Conservation (phyloP, 177 flowering plant species). For the Vitis hybrid region DNA sequence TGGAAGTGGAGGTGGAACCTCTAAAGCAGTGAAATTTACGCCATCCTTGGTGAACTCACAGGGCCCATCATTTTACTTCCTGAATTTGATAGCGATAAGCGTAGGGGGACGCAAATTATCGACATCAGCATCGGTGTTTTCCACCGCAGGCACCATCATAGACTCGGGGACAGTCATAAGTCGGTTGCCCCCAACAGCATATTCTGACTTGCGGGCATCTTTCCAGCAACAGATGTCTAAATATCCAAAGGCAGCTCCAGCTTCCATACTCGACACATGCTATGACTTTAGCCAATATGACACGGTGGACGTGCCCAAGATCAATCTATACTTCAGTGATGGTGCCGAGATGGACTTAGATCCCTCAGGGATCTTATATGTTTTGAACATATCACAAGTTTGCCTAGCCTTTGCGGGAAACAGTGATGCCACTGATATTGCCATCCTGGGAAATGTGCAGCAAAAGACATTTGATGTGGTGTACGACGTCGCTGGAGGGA, state of each 20-base stretch:
- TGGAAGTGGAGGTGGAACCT: slow-evolving; percentile 23
- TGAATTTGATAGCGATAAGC: slow-evolving; percentile 31
- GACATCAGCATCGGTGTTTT: slow-evolving; percentile 22
- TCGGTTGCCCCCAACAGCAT: slow-evolving; percentile 46
- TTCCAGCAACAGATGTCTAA: slow-evolving; percentile 34
- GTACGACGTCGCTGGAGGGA: slow-evolving; percentile 45
- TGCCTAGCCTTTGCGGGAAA: slow-evolving; percentile 59
- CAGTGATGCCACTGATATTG: slow-evolving; percentile 17
- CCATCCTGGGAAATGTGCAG: slow-evolving; percentile 50
- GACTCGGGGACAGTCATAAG: slow-evolving; percentile 72
- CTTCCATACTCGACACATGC: slow-evolving; percentile 51
- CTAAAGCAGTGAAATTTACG: slow-evolving; percentile 24
- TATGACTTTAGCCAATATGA: slow-evolving; percentile 36
- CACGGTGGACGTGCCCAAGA: slow-evolving; percentile 28
- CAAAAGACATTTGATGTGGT: slow-evolving; percentile 50
- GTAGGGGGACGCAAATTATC: slow-evolving; percentile 36
- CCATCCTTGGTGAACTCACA: slow-evolving; percentile 17
- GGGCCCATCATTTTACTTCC: slow-evolving; percentile 32
- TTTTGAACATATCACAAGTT: slow-evolving; percentile 9
- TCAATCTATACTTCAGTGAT: slow-evolving; percentile 32
- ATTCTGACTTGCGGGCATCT: slow-evolving; percentile 30
- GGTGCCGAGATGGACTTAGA: slow-evolving; percentile 24
- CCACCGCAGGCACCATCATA: slow-evolving; percentile 30
- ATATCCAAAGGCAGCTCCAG: slow-evolving; percentile 33
- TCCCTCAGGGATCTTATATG: slow-evolving; percentile 25